Base-by-base conservation (phyloP, 2,329 filamentous ascomycete species). In the Ophiocordyceps camponoti-leonardi region DNA sequence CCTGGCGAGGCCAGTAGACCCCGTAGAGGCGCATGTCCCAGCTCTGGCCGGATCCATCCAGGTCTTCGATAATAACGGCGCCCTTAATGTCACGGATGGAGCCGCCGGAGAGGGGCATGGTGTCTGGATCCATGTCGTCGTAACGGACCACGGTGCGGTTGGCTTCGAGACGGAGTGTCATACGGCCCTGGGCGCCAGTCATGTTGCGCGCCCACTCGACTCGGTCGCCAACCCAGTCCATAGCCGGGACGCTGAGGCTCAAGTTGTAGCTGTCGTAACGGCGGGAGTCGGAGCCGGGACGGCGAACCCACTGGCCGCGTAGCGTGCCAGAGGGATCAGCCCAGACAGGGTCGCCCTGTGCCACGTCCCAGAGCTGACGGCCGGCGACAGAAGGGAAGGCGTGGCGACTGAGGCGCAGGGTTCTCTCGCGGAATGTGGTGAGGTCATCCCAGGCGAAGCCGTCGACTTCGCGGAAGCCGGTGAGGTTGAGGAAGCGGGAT, bases 21-120 rank as follows among this genome's bases (percentile, higher is more conserved):
- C 92, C 92, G 61, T 86, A 81, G 44, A 94, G 65, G 44, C 76
- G 72, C 64, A 93, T 78, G 52, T 88, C 81, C 79, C 83, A 88
- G 52, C 77, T 83, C 56, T 81, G 81, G 6, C 83, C 82, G 49
- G 62, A 60, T 11, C 63, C 75, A 71, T 52, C 75, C 75, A 46
- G 75, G 54, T 92, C 86, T 53, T 86, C 79, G 37, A 95, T 68
- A 7, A 75, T 79, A 45, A 90, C 65, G 7, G 78, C 76, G 1
- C 79, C 84, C 46, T 73, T 75, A 45, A 90, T 75, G 54, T 83
- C 77, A 43, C 83, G 79, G 30, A 80, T 73, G 23, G 73, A 63
- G n/a, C 72, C 67, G 12, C 69, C 69, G n/a, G 66, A 58, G 13
- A 62, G 58, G 1, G 62, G 61, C 2, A 56, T 54, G 37, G 58